Percentiles rank a stretch among this genome's conserved stretches.
phyloP scores from a whole-genome alignment of 2,329 filamentous ascomycete species.

The Aspergillus caelatus region DNA sequence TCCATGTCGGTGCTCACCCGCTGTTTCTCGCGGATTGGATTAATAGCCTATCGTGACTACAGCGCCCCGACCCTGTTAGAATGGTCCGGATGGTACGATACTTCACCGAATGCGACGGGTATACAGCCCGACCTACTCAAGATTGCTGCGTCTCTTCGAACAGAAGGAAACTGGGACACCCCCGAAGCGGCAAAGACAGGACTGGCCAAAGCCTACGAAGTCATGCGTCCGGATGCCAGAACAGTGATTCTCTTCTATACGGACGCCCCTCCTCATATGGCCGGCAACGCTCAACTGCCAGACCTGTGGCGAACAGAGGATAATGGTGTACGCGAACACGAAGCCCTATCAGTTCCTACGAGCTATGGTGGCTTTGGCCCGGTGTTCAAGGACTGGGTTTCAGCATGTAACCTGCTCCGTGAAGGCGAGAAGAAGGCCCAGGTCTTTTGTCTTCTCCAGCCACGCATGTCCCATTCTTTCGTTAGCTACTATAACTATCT shows the following conservation, averaged over 20 bases:
- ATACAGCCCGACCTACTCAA: constrained; percentile 38
- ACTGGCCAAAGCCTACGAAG: constrained; percentile 49
- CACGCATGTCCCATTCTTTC: constrained; percentile 20
- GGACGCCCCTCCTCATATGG: constrained; percentile 53
- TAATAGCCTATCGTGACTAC: constrained; percentile 57
- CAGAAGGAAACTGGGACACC: constrained; percentile 45
- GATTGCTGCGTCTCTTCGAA: constrained; percentile 38
- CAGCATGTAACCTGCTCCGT: constrained; percentile 38
- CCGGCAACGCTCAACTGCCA: constrained; percentile 6
- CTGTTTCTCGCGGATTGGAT: constrained; percentile 54
- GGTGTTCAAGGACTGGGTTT: constrained; percentile 51
- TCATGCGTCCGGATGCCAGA: constrained; percentile 53
- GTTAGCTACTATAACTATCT: constrained; percentile 45
- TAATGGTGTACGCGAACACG: background rate
- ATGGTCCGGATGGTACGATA: constrained; percentile 55
- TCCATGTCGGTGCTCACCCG: constrained; percentile 52
- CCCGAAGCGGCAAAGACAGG: constrained; percentile 56
- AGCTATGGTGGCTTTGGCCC: constrained; percentile 38
- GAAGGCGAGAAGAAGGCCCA: constrained; percentile 33
- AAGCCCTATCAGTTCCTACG: background rate
- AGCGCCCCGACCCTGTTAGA: constrained; percentile 38
- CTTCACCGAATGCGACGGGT: constrained; percentile 5
- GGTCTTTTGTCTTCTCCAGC: constrained; percentile 49
- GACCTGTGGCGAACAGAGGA: background rate
- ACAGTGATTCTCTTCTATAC: constrained; percentile 55